Percentiles rank a stretch among this genome's conserved stretches.
These are phyloP conservation scores for Ophiostoma perfectum DNA, from an alignment of 2,329 filamentous ascomycete genomes.

Conservation along the genomic window DNA sequence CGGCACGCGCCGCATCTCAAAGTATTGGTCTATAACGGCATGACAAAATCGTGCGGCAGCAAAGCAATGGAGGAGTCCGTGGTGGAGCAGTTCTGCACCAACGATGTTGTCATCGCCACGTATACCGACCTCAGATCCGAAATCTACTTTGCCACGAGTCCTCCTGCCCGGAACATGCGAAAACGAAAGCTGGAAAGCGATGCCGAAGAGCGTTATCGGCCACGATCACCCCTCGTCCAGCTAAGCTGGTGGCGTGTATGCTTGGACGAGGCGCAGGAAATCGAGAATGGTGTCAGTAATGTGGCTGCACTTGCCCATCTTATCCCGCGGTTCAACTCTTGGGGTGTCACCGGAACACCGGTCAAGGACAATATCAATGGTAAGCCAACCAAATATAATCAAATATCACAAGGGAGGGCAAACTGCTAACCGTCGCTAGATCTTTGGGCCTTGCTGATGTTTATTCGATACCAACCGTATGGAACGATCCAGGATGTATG, in stretches of 20 bases:
- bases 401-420: background rate
- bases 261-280: slow-evolving; percentile 80
- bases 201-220: slow-evolving; percentile 49
- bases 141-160: slow-evolving; percentile 66
- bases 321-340: slow-evolving; percentile 79
- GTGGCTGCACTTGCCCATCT: slow-evolving; percentile 73
- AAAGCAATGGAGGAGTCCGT: slow-evolving; percentile 38
- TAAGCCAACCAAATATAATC: slow-evolving; percentile 27
- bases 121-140: slow-evolving; percentile 71
- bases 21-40: slow-evolving; percentile 53
- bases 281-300: slow-evolving; percentile 80
- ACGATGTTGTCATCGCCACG: slow-evolving; percentile 59
- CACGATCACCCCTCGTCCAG: slow-evolving; percentile 70
- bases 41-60: slow-evolving; percentile 35
- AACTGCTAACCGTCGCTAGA: slow-evolving; percentile 42
- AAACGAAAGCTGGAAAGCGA: slow-evolving; percentile 34
- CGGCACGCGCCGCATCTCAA: slow-evolving; percentile 54
- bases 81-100: slow-evolving; percentile 42
- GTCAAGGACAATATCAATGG: slow-evolving; percentile 57
- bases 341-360: slow-evolving; percentile 89
- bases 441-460: slow-evolving; percentile 72
- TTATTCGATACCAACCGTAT: slow-evolving; percentile 74
- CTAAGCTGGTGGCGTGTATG: slow-evolving; percentile 85
- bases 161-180: slow-evolving; percentile 63
- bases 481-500: slow-evolving; percentile 60